A percentile compares a stretch with the other conserved stretches of the same genome.
Conservation (phyloP, 225 moss, liverwort and hornwort species). For the Anthoceros angustus region DNA sequence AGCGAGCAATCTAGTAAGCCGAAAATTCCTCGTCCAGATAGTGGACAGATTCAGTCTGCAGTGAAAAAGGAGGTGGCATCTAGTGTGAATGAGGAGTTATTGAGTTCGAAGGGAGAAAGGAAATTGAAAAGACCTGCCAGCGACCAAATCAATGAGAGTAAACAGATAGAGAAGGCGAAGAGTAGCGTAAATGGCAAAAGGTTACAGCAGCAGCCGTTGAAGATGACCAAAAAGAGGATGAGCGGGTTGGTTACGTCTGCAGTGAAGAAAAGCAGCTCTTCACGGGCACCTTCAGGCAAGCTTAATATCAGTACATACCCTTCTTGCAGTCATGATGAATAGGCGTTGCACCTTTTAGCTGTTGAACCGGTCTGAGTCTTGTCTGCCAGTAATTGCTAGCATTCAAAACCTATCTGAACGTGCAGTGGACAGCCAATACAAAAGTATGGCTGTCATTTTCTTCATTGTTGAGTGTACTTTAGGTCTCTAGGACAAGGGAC, state of each 20-base stretch:
- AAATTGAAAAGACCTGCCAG: background rate
- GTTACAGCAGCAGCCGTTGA: background rate
- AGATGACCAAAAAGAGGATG: background rate
- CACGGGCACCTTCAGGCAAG: background rate
- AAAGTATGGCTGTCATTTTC: too few relatives aligned
- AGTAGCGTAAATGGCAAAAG: background rate
- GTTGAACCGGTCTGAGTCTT: too few relatives aligned
- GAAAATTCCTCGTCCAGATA: background rate
- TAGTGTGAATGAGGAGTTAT: background rate
- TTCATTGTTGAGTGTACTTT: too few relatives aligned
- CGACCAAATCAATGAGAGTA: background rate
- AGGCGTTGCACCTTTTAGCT: too few relatives aligned
- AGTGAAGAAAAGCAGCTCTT: background rate
- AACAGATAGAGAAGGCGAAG: background rate
- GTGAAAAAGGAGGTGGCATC: background rate
- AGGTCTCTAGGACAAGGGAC: too few relatives aligned
- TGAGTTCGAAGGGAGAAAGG: background rate
- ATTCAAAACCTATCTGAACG: too few relatives aligned
- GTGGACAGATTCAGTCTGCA: background rate
- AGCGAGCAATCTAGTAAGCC: background rate
- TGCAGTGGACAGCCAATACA: too few relatives aligned
- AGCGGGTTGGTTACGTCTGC: background rate
- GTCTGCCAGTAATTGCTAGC: too few relatives aligned
- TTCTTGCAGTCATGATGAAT: too few relatives aligned
- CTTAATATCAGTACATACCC: background rate